Conservation (phyloP, 805 yeast species). For the Jamesozyma lodderae region DNA sequence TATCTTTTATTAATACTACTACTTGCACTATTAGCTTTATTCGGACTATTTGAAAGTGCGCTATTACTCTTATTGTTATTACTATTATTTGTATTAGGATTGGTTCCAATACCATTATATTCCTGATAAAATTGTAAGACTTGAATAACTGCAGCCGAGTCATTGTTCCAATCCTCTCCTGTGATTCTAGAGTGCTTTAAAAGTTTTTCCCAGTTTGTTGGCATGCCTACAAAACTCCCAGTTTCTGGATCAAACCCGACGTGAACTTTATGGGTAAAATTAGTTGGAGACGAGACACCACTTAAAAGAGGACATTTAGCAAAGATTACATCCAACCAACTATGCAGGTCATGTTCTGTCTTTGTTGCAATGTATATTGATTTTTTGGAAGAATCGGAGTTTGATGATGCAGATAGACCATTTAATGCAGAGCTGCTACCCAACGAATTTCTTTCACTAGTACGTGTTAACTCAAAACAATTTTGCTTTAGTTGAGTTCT, state of each 20-base stretch:
- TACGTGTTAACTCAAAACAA: constrained; percentile 70
- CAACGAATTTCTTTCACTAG: constrained; percentile 26
- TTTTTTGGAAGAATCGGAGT: constrained; percentile 34
- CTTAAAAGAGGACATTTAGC: constrained; percentile 58
- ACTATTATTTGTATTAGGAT: constrained; percentile 2
- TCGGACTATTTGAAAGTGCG: not conserved
- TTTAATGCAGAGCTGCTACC: not conserved
- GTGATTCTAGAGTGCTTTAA: constrained; percentile 83
- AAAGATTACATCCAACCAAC: constrained; percentile 85
- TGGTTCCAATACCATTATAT: constrained; percentile 25
- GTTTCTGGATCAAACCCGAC: constrained; percentile 77
- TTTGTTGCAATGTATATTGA: constrained; percentile 69
- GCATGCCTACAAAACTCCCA: constrained; percentile 88
- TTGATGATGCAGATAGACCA: constrained; percentile 7
- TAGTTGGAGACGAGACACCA: constrained; percentile 82
- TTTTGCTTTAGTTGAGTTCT: constrained; percentile 65
- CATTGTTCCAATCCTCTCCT: constrained; percentile 81
- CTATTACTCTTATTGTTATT: constrained; percentile 3
- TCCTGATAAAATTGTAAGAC: constrained; percentile 71
- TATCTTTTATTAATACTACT: not conserved
- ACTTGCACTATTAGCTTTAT: not conserved
- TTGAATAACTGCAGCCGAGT: constrained; percentile 92
- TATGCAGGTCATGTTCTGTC: constrained; percentile 67
- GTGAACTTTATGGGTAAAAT: constrained; percentile 89
- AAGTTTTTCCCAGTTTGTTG: constrained; percentile 85